phyloP scores from a whole-genome alignment of 1,139 yeast species.

The Geotrichum carabidarum region DNA sequence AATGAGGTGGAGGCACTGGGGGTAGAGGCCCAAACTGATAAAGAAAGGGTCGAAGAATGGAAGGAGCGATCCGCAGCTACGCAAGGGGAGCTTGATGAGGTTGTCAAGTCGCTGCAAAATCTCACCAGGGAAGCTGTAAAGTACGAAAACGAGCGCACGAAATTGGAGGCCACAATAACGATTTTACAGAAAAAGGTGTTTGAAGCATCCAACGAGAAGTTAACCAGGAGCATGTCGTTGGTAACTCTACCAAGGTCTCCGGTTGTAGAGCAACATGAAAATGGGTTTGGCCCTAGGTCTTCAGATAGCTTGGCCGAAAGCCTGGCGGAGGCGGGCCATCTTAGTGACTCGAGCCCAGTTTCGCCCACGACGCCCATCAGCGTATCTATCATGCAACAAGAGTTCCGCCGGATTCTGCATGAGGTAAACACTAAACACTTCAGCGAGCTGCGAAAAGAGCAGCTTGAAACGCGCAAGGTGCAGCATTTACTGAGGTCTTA shows the following conservation, averaged over 20 bases:
- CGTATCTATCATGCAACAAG: constrained; percentile 51
- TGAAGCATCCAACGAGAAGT: constrained; percentile 21
- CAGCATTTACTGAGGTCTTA: constrained; percentile 38
- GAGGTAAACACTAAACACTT: constrained; percentile 62
- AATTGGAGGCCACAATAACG: constrained; percentile 30
- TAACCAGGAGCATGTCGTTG: constrained; percentile 29
- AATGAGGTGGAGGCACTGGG: constrained; percentile 29
- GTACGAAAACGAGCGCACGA: constrained; percentile 35
- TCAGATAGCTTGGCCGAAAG: neutral
- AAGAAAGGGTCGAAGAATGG: constrained; percentile 32
- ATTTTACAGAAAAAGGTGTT: constrained; percentile 29
- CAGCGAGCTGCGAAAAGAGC: constrained; percentile 53
- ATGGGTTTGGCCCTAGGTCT: neutral
- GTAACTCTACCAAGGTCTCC: constrained; percentile 10
- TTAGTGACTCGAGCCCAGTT: neutral
- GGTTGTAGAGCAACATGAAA: neutral
- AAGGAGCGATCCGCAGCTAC: constrained; percentile 33
- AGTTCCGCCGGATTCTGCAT: constrained; percentile 61
- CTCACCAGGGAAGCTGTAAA: constrained; percentile 38
- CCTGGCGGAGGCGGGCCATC: neutral
- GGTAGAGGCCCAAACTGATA: constrained; percentile 29
- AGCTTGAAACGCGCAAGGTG: constrained; percentile 50
- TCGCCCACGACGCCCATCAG: constrained; percentile 22
- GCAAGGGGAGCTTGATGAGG: constrained; percentile 33
- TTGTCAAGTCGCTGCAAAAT: constrained; percentile 35